Conservation (phyloP, 352 stramenopile species). For the Phytophthora pseudosyringae region DNA sequence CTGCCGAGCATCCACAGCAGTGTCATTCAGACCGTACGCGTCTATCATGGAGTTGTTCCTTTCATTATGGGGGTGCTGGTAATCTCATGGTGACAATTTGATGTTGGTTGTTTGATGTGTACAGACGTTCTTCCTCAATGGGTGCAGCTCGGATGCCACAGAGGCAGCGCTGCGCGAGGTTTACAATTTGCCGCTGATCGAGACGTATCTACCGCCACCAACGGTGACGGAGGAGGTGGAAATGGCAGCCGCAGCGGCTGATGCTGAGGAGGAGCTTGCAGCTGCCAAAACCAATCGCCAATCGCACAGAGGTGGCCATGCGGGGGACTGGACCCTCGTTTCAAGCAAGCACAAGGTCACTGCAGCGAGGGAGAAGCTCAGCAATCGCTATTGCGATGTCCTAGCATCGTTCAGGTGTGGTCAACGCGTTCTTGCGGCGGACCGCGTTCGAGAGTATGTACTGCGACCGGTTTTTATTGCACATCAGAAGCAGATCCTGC, state of each 20-base stretch:
- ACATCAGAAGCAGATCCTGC: too few species aligned
- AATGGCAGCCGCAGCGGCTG: slow-evolving; percentile 24
- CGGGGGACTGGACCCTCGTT: slow-evolving; percentile 53
- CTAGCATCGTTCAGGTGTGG: slow-evolving; percentile 64
- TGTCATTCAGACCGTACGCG: slow-evolving; percentile 60
- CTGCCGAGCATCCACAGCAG: slow-evolving; percentile 61
- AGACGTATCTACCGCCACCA: slow-evolving; percentile 14
- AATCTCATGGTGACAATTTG: slow-evolving; percentile 16
- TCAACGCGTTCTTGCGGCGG: slow-evolving; percentile 55
- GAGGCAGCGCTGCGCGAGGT: slow-evolving; percentile 71
- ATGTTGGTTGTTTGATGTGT: slow-evolving; percentile 13
- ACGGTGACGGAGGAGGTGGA: slow-evolving; percentile 34
- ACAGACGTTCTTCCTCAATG: slow-evolving; percentile 77
- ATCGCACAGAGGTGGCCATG: not conserved
- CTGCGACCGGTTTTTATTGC: not conserved
- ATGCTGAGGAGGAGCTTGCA: slow-evolving; percentile 24
- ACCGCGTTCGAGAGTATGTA: slow-evolving; percentile 70
- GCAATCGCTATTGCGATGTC: slow-evolving; percentile 62
- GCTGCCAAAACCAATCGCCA: slow-evolving; percentile 8
- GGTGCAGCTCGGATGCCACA: slow-evolving; percentile 65
- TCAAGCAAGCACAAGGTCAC: slow-evolving; percentile 62
- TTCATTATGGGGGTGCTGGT: not conserved
- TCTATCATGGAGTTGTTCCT: not conserved
- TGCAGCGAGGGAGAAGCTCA: slow-evolving; percentile 59
- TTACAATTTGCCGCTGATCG: slow-evolving; percentile 53